phyloP scores from a whole-genome alignment of 768 basidiomycete species.

The Melanogaster broomeanus region DNA sequence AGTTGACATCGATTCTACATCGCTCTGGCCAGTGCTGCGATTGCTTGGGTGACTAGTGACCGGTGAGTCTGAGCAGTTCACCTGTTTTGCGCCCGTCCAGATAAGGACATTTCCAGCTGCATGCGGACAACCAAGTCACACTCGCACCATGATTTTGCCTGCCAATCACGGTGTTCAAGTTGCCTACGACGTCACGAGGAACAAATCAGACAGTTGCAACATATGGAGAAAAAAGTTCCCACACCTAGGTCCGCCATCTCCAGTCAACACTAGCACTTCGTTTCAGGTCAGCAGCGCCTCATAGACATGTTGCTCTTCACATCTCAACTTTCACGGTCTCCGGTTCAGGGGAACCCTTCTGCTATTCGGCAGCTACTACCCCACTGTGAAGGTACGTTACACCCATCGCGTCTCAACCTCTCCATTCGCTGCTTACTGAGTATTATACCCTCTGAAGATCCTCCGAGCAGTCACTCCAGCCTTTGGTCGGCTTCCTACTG shows the following conservation, averaged over 20 bases:
- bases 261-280: slow-evolving; percentile 84
- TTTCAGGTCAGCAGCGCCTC: slow-evolving; percentile 69
- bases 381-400: slow-evolving; percentile 57
- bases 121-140: too few relatives aligned
- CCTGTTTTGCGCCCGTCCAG: too few relatives aligned
- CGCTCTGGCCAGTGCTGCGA: too few relatives aligned
- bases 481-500: slow-evolving; percentile 86
- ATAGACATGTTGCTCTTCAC: slow-evolving; percentile 93
- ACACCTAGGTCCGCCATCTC: slow-evolving; percentile 77
- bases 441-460: slow-evolving; percentile 40
- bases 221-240: too few relatives aligned
- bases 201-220: too few relatives aligned
- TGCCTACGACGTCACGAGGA: too few relatives aligned
- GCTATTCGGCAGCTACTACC: slow-evolving; percentile 81
- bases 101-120: too few relatives aligned
- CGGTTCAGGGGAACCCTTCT: slow-evolving; percentile 82
- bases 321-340: slow-evolving; percentile 81
- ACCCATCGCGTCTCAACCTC: not conserved
- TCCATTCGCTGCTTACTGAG: not conserved
- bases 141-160: too few relatives aligned
- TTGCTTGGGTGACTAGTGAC: too few relatives aligned
- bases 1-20: too few relatives aligned
- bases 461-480: slow-evolving; percentile 86
- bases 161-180: too few relatives aligned
- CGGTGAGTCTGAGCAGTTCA: too few relatives aligned